Evolutionary conservation across 371 early-diverging fungal genomes (phyloP).

Genomic region (Rhizopus sp.): DNA sequence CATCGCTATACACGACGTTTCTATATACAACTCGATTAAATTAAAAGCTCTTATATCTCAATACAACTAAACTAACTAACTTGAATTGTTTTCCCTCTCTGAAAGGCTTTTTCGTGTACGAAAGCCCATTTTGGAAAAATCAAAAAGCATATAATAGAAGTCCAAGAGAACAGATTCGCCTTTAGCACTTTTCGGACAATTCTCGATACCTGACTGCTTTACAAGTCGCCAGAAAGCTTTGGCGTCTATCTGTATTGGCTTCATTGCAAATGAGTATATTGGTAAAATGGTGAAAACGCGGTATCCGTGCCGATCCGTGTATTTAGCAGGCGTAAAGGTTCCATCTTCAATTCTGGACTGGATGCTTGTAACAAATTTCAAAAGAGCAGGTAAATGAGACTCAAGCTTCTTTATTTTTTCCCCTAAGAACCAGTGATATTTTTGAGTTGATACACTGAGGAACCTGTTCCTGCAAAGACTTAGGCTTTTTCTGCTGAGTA

Average conservation of each 20-base stretch:
- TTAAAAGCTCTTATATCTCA: neutral
- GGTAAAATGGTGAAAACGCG: slow-evolving; percentile 1
- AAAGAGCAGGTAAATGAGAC: neutral
- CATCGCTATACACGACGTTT: neutral
- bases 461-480: neutral
- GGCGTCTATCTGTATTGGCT: slow-evolving; percentile 2
- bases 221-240: slow-evolving; percentile 4
- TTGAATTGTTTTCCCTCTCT: neutral
- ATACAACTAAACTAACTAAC: slow-evolving; percentile 1
- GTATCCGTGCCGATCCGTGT: slow-evolving; percentile 2
- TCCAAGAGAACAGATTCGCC: neutral
- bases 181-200: neutral
- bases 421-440: neutral
- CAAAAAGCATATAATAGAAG: slow-evolving; percentile 5
- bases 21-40: slow-evolving; percentile 1
- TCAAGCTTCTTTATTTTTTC: neutral
- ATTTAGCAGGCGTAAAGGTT: neutral
- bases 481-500: neutral
- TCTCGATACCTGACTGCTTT: neutral
- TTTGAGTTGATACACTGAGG: neutral
- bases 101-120: neutral
- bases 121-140: slow-evolving; percentile 4
- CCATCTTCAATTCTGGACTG: neutral
- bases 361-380: neutral
- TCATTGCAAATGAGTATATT: neutral